Base-by-base conservation (phyloP, 164 flowering plant genomes). In the Vitis labrusca region DNA sequence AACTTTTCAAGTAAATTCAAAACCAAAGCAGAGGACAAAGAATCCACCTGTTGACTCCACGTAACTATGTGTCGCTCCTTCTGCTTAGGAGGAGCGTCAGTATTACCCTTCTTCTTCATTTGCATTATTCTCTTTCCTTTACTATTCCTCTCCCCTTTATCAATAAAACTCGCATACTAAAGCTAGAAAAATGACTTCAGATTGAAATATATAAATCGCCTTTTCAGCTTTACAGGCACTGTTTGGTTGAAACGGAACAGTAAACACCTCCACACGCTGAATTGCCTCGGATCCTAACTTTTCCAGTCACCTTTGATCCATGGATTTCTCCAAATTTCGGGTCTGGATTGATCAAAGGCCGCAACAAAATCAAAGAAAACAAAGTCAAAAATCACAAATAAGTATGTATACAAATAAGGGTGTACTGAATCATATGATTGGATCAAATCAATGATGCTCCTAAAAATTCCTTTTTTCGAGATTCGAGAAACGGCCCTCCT, bases 11-110 rank as follows among this genome's bases (percentile, higher is more conserved):
- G 44, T 37, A 37, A 50, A 59, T 51, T 69, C 74, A 71, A 15
- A 57, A 67, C 32, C 30, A 10, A 71, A 61, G 12, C 30, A 12
- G 57, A 57, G 9, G 54, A 32, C 48, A 53, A 19, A 19, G 59
- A 51, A 14, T 14, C 44, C 5, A 90, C 98, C 97, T 94, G 83
- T 66, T 82, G 91, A 80, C 89, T 78, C 98, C 98, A 94, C 2
- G 94, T 82, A 63, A 91, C 98, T 48, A 94, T 92, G 69, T 91
- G 97, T 9, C 98, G 81, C 75, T 86, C 91, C 76, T 88, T 91
- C 79, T 84, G 85, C 79, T 88, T 86, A 15, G 87, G 72, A 67
- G 77, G 76, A 65, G 73, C 83, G 5, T 58, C 75, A 23, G 49
- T 60, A 14, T 61, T 68, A 32, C 3, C 47, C 79, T 75, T 78